Evolutionary conservation across 2,329 filamentous ascomycete genomes (phyloP).

Genomic region (Scedosporium dehoogii): DNA sequence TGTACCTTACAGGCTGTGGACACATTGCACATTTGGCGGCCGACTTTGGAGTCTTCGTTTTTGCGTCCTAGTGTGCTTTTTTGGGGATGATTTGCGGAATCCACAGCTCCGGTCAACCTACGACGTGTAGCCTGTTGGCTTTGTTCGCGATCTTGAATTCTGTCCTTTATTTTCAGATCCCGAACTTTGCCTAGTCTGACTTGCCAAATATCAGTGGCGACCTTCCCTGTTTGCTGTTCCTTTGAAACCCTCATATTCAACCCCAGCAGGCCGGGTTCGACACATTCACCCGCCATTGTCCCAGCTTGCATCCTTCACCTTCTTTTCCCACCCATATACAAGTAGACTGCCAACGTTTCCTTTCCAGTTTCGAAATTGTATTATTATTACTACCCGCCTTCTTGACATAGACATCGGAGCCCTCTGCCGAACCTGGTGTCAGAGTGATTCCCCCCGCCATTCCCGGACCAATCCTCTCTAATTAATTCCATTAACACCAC

Average conservation of each 20-base stretch:
- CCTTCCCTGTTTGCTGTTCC: neutral
- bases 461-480: neutral
- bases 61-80: neutral
- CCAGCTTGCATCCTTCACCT: neutral
- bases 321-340: neutral
- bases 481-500: neutral
- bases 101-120: neutral
- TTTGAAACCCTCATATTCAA: neutral
- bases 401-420: neutral
- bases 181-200: neutral
- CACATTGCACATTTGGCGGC: constrained; percentile 1
- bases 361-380: neutral
- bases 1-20: neutral
- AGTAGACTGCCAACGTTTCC: neutral
- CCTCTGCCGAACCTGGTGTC: neutral
- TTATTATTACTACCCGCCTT: neutral
- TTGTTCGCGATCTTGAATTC: neutral
- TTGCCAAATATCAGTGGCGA: neutral
- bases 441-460: neutral
- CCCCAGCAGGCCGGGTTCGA: neutral
- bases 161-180: neutral
- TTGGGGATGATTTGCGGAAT: neutral
- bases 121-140: constrained; percentile 4
- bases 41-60: too few relatives aligned
- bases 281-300: neutral